These are phyloP conservation scores for Lecanicillium sp. DNA, from an alignment of 2,329 filamentous ascomycete genomes.

Conservation along the genomic window DNA sequence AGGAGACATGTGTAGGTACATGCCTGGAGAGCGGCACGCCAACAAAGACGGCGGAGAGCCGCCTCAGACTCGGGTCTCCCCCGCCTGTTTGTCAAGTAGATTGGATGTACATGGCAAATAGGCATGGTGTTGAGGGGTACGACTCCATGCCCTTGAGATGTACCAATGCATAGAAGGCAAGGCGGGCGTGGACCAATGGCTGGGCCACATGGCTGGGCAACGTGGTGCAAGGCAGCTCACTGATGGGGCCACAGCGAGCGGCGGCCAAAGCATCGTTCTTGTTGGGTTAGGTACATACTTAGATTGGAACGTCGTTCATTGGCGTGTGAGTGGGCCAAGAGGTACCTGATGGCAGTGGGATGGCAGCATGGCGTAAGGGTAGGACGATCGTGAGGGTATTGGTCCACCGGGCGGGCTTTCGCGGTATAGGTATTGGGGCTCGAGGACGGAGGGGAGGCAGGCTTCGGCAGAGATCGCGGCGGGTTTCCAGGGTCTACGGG, in stretches of 20 bases:
- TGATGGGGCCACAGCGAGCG: constrained; percentile 6
- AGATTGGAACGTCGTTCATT: no score
- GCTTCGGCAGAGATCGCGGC: constrained; percentile 6
- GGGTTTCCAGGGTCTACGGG: constrained; percentile 1
- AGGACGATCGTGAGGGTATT: no score
- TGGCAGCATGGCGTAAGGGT: no score
- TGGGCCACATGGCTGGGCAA: constrained; percentile 30
- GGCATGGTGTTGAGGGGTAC: constrained; percentile 1
- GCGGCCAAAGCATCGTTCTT: no score
- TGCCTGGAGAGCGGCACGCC: no score
- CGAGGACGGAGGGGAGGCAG: background rate
- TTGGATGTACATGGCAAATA: background rate
- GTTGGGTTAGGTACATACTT: no score
- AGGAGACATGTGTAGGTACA: no score
- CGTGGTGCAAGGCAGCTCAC: constrained; percentile 12
- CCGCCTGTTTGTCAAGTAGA: no score
- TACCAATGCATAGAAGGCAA: background rate
- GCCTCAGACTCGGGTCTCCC: no score
- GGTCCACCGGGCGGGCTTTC: constrained; percentile 5
- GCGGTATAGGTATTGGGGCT: constrained; percentile 5
- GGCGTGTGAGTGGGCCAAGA: constrained; percentile 6
- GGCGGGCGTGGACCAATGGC: constrained; percentile 29
- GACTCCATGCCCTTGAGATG: background rate
- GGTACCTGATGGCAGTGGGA: no score
- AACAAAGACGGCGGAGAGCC: no score